These are phyloP conservation scores for Pythium sp. DNA, from an alignment of 352 stramenopile species.

Conservation along the genomic window DNA sequence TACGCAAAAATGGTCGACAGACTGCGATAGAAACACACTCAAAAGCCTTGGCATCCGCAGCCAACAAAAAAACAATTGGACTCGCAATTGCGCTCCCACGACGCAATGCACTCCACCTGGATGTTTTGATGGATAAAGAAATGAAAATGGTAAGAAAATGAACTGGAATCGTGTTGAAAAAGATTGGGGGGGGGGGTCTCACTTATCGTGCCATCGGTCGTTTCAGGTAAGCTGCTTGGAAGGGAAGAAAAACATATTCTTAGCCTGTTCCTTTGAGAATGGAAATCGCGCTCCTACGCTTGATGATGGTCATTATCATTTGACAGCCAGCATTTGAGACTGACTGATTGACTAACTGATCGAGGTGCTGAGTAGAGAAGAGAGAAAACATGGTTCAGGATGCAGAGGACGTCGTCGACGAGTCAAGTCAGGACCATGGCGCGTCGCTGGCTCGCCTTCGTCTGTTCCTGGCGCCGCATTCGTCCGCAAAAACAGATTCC, in stretches of 20 bases:
- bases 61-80: background rate
- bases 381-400: background rate
- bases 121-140: background rate
- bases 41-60: background rate
- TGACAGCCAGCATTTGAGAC: background rate
- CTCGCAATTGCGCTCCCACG: background rate
- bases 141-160: conserved; percentile 1
- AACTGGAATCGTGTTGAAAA: background rate
- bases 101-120: background rate
- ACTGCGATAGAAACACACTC: background rate
- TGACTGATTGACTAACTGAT: background rate
- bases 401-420: background rate
- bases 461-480: conserved; percentile 33
- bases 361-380: background rate
- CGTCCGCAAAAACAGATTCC: conserved; percentile 2
- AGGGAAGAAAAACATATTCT: background rate
- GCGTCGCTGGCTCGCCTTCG: conserved; percentile 32
- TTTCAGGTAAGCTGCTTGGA: background rate
- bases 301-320: background rate
- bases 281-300: background rate
- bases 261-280: conserved; percentile 1
- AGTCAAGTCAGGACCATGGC: conserved; percentile 12
- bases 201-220: background rate
- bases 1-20: background rate
- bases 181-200: background rate